Evolutionary conservation across 2,329 filamentous ascomycete species (phyloP).

Genomic region (Claviceps sp.): DNA sequence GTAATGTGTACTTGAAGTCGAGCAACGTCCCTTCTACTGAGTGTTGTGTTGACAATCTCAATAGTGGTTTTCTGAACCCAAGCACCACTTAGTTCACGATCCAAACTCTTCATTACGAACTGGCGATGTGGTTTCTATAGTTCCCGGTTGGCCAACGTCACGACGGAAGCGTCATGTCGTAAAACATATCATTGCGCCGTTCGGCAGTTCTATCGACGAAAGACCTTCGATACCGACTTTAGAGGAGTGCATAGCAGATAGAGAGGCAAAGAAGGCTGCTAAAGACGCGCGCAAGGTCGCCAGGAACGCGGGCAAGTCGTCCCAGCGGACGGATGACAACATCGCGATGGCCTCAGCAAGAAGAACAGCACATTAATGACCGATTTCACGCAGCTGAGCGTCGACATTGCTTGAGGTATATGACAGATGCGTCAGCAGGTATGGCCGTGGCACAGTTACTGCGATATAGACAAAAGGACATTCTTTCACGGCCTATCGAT

Average conservation of each 20-base stretch:
- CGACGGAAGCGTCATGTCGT: constrained; percentile 62
- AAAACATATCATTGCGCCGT: constrained; percentile 58
- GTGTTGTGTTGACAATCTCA: background rate
- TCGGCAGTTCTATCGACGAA: constrained; percentile 46
- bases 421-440: background rate
- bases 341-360: background rate
- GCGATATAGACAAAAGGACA: background rate
- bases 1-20: background rate
- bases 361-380: background rate
- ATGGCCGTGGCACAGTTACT: no score
- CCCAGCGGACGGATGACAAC: constrained; percentile 15
- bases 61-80: constrained; percentile 47
- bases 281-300: constrained; percentile 43
- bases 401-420: background rate
- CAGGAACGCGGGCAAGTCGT: constrained; percentile 42
- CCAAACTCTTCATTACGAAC: constrained; percentile 58
- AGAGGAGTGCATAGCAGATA: constrained; percentile 44
- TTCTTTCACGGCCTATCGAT: background rate
- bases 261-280: constrained; percentile 38
- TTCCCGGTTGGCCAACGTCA: constrained; percentile 50
- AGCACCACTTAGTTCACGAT: constrained; percentile 63
- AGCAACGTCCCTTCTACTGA: no score
- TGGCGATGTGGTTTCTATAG: constrained; percentile 64
- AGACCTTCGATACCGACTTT: constrained; percentile 52
- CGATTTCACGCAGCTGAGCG: background rate